Evolutionary conservation across 139 green algal species (phyloP).

Genomic region (Coelastrella sp.): DNA sequence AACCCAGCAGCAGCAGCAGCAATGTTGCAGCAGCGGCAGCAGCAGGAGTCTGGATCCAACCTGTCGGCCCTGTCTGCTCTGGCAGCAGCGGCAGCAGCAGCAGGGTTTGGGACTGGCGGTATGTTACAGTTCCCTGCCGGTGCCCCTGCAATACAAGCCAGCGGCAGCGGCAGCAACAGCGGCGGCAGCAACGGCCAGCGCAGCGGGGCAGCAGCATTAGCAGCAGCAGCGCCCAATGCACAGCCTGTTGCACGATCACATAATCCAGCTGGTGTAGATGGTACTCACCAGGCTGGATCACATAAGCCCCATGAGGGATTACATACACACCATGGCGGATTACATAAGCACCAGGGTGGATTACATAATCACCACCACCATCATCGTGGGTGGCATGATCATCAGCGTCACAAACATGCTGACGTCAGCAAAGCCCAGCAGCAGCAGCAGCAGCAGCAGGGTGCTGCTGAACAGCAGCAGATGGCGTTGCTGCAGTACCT

Average conservation of each 20-base stretch:
- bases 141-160: neutral
- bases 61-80: neutral
- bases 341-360: neutral
- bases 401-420: neutral
- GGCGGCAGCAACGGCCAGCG: neutral
- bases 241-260: neutral
- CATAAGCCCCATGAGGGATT: neutral
- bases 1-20: neutral
- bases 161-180: constrained; percentile 31
- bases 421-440: neutral
- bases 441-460: constrained; percentile 9
- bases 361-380: neutral
- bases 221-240: too few relatives aligned
- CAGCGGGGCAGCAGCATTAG: too few relatives aligned
- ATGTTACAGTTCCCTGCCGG: neutral
- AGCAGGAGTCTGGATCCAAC: neutral
- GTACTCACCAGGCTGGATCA: neutral
- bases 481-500: constrained; percentile 1
- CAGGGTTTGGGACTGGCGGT: neutral
- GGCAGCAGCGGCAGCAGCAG: constrained; percentile 24
- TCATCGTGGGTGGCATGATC: neutral
- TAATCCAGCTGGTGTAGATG: neutral
- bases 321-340: neutral
- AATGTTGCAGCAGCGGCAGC: constrained; percentile 1
- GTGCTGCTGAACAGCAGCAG: neutral